phyloP scores from a whole-genome alignment of 2,329 filamentous ascomycete genomes.

The Colletotrichum neosansevieriae region DNA sequence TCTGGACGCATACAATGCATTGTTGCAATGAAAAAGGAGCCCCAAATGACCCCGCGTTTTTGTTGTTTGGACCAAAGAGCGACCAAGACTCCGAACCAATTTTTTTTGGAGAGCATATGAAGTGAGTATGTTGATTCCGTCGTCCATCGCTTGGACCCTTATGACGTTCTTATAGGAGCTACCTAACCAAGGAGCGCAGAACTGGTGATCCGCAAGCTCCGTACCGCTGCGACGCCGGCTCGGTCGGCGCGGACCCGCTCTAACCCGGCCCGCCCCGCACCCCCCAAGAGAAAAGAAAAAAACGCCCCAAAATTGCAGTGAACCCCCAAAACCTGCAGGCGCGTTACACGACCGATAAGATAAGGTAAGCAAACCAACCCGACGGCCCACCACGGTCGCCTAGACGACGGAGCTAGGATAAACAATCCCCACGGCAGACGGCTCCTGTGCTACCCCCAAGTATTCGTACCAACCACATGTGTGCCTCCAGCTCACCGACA shows the following conservation, averaged over 20 bases:
- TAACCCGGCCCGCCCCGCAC: conserved; percentile 33
- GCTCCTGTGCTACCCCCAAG: conserved; percentile 12
- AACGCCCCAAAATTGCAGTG: conserved; percentile 20
- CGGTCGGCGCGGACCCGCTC: conserved; percentile 9
- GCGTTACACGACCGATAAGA: conserved; percentile 34
- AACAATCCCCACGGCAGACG: conserved; percentile 33
- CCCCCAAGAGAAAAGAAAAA: neutral
- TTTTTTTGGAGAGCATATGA: too few relatives aligned
- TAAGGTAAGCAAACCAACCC: neutral
- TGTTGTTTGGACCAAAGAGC: neutral
- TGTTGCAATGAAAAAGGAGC: neutral
- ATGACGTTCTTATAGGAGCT: neutral
- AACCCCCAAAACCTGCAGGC: conserved; percentile 25
- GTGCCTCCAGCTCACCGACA: conserved; percentile 34
- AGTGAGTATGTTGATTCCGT: too few relatives aligned
- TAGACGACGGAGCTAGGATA: conserved; percentile 34
- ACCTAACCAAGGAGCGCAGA: neutral
- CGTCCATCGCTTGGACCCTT: neutral
- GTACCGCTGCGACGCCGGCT: conserved; percentile 3
- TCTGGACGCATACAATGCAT: neutral
- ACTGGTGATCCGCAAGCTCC: neutral
- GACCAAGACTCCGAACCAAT: too few relatives aligned
- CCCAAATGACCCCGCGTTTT: neutral
- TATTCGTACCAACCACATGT: conserved; percentile 22
- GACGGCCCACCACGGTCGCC: conserved; percentile 30